phyloP scores from a whole-genome alignment of 495 filamentous ascomycete species.

The Polyplosphaeria fusca region DNA sequence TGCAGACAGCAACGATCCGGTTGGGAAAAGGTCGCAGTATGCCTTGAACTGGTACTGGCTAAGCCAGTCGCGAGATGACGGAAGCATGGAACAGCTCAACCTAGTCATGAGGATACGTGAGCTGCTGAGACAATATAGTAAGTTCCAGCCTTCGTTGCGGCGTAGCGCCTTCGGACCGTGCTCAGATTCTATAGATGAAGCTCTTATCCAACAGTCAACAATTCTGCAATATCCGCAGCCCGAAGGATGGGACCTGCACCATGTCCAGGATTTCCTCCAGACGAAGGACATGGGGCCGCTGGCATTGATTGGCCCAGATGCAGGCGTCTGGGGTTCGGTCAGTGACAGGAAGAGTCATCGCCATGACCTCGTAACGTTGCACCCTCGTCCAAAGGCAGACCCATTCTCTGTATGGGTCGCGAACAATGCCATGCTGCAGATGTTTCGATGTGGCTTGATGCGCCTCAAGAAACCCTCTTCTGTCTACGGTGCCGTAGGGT shows the following conservation, averaged over 20 bases:
- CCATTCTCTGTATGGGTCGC: conserved; percentile 1
- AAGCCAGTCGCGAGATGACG: conserved; percentile 1
- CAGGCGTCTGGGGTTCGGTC: conserved; percentile 1
- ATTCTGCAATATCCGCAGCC: neutral
- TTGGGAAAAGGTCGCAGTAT: neutral
- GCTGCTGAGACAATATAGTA: conserved; percentile 25
- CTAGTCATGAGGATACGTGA: conserved; percentile 10
- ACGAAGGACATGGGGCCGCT: neutral
- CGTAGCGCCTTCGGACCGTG: neutral
- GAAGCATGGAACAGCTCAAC: conserved; percentile 7
- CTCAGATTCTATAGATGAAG: conserved; percentile 11
- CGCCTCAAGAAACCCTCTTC: neutral
- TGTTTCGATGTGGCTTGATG: neutral
- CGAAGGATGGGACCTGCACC: neutral
- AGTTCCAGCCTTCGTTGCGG: neutral
- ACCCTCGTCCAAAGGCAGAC: conserved; percentile 2
- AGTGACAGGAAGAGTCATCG: conserved; percentile 4
- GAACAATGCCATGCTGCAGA: neutral
- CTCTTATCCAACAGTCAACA: conserved; percentile 11
- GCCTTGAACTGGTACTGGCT: conserved; percentile 2
- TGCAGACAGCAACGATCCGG: neutral
- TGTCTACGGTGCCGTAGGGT: neutral
- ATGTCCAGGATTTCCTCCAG: neutral
- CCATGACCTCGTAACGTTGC: neutral
- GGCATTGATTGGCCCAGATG: neutral